phyloP scores from a whole-genome alignment of 305 asterid species.

The Solanum hybrid region DNA sequence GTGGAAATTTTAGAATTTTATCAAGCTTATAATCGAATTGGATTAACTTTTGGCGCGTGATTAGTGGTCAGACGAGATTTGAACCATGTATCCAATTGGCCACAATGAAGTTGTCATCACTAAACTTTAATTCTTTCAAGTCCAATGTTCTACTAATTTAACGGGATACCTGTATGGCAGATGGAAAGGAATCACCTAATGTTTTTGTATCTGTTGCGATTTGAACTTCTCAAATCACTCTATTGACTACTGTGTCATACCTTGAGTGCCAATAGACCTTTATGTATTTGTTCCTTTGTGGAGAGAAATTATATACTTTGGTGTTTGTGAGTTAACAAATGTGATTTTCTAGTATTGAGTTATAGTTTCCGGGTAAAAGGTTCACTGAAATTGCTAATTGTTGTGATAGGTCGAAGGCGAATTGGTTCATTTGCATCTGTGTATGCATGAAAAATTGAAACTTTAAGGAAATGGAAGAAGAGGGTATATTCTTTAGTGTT shows the following conservation, averaged over 20 bases:
- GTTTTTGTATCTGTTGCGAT: not conserved
- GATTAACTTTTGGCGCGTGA: not conserved
- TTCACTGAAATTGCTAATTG: not conserved
- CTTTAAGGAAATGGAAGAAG: not conserved
- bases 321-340: not conserved
- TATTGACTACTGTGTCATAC: not conserved
- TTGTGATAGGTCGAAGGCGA: not conserved
- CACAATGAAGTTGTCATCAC: not conserved
- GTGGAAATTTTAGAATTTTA: not conserved
- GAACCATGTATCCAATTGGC: not conserved
- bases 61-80: not conserved
- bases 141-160: not conserved
- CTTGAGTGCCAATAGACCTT: not conserved
- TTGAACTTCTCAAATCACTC: not conserved
- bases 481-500: not conserved
- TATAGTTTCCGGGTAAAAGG: not conserved
- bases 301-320: not conserved
- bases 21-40: not conserved
- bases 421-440: not conserved
- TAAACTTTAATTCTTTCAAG: not conserved
- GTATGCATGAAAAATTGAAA: not conserved
- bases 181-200: not conserved
- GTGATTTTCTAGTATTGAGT: not conserved
- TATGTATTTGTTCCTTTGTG: not conserved
- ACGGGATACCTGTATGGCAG: not conserved